Base-by-base conservation (phyloP, 2,329 filamentous ascomycete species). In the Paecilomyces dactylethromorphus region DNA sequence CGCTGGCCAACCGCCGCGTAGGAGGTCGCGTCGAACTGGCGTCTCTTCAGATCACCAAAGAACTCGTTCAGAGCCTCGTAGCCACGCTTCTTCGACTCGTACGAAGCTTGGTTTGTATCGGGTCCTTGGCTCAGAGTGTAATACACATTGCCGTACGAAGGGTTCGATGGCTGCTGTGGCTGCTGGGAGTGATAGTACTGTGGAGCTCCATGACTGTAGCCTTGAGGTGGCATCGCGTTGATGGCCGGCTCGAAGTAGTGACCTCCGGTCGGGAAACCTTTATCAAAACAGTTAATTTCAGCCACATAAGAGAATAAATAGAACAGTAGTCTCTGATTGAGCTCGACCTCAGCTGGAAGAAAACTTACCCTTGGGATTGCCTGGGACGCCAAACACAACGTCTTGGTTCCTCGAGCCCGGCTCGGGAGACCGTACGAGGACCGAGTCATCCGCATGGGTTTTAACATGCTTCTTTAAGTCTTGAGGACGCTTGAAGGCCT, bases 381-480 rank as follows among this genome's bases (percentile, higher is more conserved):
- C 69, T 6, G 64, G 59, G 35, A 68, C 65, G 26, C 70, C 70
- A 63, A 73, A 76, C 68, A 76, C 74, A 63, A 76, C 72, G 59
- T 76, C 74, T 1, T 73, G 74, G 45, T 75, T 73, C 57, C 76
- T 74, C 62, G 77, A 69, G 66, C 81, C 82, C 26, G 85, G 83
- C 67, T 86, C 84, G 3, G 85, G 85, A 52, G 85, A 87, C 66
- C 84, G 82, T 61, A 85, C 80, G 62, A 85, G 80, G 49, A 96
- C 91, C 50, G 92, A 95, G 77, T 97, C 93, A 71, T 97, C 93
- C 68, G 93, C 93, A 73, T 97, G 93, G 3, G 93, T 97, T 87
- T 97, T 99, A 77, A 97, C 92, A 75, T 99, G 94, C 82, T 99
- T 99, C 86, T 99, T 97, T 69, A 99, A 77, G 80, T 99, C 94